phyloP scores from a whole-genome alignment of 179 eudicot species.

The Gypsophila paniculata region DNA sequence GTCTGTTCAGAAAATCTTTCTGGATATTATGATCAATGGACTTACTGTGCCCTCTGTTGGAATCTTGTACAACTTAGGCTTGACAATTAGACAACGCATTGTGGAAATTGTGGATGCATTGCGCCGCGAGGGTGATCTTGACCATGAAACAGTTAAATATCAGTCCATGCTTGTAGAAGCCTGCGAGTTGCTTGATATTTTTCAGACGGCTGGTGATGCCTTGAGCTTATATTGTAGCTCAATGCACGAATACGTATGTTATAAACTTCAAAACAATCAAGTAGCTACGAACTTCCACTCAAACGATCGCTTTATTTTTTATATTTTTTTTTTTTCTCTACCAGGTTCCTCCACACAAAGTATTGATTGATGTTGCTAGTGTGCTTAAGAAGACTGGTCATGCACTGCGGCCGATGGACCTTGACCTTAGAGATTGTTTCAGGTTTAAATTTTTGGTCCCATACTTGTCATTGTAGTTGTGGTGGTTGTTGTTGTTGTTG shows the following conservation, averaged over 20 bases:
- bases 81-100: constrained; percentile 6
- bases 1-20: not conserved
- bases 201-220: not conserved
- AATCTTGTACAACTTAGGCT: not conserved
- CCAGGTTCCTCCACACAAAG: constrained; percentile 7
- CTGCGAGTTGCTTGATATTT: not conserved
- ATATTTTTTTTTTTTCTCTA: not conserved
- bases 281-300: too few species aligned
- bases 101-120: not conserved
- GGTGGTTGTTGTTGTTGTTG: too few species aligned
- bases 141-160: not conserved
- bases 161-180: constrained; percentile 4
- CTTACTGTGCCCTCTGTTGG: not conserved
- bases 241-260: not conserved
- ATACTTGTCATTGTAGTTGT: not conserved
- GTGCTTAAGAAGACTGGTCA: not conserved
- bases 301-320: too few species aligned
- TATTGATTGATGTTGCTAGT: constrained; percentile 6
- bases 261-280: not conserved
- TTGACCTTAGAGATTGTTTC: constrained; percentile 11
- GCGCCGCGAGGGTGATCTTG: not conserved
- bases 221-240: constrained; percentile 3
- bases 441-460: not conserved
- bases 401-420: not conserved
- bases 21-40: not conserved